phyloP scores from a whole-genome alignment of 1,139 yeast species.

The Yamadazyma friedrichii region DNA sequence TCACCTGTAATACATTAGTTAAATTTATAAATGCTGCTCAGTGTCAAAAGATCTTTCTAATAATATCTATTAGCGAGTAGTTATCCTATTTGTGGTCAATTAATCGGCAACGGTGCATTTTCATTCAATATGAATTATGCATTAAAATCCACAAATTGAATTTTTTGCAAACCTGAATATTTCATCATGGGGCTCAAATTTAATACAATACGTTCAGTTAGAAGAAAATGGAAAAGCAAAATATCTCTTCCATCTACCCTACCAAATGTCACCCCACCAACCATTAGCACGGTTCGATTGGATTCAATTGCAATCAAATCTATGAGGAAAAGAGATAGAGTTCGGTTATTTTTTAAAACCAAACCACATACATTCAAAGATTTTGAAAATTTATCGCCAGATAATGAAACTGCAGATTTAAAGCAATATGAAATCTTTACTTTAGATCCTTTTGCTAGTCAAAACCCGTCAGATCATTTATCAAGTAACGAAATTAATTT shows the following conservation, averaged over 20 bases:
- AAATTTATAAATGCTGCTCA: too few species aligned
- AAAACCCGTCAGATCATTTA: background rate
- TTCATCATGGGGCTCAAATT: background rate
- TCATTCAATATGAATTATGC: background rate
- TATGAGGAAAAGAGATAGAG: slow-evolving; percentile 8
- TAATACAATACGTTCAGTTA: background rate
- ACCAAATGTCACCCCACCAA: background rate
- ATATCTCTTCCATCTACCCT: too few species aligned
- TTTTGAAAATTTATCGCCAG: background rate
- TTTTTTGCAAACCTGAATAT: background rate
- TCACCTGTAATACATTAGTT: too few species aligned
- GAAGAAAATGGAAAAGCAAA: background rate
- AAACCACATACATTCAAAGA: background rate
- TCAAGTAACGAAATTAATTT: too few species aligned
- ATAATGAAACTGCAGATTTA: too few species aligned
- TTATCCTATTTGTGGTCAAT: too few species aligned
- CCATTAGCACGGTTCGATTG: background rate
- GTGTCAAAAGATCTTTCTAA: too few species aligned
- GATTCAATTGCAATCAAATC: background rate
- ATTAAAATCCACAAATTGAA: slow-evolving; percentile 5
- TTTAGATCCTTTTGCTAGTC: slow-evolving; percentile 3
- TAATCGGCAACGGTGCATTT: too few species aligned
- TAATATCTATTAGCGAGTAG: too few species aligned
- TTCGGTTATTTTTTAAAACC: slow-evolving; percentile 3
- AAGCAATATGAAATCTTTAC: background rate